A percentile compares a stretch with the other conserved stretches of the same genome.
These are phyloP conservation scores for Mrakia frigida DNA, from an alignment of 768 basidiomycete genomes.

Conservation along the genomic window DNA sequence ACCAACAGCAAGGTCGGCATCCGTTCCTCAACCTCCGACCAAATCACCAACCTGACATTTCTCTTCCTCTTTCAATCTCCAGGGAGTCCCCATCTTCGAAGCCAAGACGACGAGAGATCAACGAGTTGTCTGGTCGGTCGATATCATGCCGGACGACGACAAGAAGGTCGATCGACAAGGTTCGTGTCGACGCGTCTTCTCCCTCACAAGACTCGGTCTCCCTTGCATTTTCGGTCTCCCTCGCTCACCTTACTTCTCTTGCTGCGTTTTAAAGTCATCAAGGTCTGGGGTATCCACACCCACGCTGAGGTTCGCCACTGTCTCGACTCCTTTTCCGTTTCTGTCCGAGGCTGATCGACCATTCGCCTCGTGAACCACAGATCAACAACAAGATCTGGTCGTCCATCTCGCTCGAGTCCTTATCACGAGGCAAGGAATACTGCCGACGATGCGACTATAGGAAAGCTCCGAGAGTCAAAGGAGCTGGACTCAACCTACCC, in stretches of 20 bases:
- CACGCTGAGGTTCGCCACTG: neutral
- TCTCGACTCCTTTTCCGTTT: too few relatives aligned
- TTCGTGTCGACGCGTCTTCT: neutral
- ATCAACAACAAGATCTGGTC: neutral
- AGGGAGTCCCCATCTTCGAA: slow-evolving; percentile 29
- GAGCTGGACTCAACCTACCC: neutral
- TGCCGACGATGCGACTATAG: neutral
- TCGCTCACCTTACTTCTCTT: too few relatives aligned
- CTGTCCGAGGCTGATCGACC: too few relatives aligned
- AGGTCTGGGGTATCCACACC: neutral
- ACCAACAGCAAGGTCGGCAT: neutral
- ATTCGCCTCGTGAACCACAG: too few relatives aligned
- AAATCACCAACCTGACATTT: neutral
- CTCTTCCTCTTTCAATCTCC: neutral
- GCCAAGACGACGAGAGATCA: slow-evolving; percentile 27
- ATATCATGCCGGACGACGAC: neutral
- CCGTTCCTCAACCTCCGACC: neutral
- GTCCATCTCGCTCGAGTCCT: neutral
- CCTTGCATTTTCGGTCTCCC: neutral
- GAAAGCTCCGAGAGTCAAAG: neutral
- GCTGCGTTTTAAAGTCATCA: too few relatives aligned
- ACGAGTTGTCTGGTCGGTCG: slow-evolving; percentile 22
- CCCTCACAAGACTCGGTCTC: neutral
- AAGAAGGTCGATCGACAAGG: neutral
- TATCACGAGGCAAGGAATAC: neutral